Evolutionary conservation across 768 basidiomycete species (phyloP), one percentile per base, ranked within the genome.

Genomic region (Tremella fuciformis): DNA sequence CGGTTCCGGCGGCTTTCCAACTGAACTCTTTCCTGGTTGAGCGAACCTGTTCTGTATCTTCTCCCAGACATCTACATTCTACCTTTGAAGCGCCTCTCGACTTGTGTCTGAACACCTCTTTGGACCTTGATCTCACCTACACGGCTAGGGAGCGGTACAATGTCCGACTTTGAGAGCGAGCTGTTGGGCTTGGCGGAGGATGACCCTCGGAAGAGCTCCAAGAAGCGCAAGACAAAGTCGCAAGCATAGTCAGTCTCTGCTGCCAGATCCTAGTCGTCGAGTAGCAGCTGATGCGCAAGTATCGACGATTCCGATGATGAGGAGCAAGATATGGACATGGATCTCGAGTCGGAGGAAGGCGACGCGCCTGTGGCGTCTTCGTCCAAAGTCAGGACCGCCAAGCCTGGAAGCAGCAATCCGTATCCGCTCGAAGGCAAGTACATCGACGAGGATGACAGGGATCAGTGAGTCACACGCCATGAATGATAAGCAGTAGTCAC

Each of bases 361-460:
- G 60, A 52, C n/a, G 57, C 19, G 2, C 51, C 57, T 29, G 21
- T 50, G 0, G 39, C 64, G 13, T 38, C 64, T 24, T 47, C 34
- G 53, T 34, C 49, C 26, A 62, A 57, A 50, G 34, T 41, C 16
- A 46, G 37, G 26, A 21, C 50, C 9, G 84, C 83, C n/a, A 46
- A 46, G 22, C 42, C 42, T 6, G 42, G 42, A n/a, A 46, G 42
- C 22, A 46, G 80, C 3, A 86, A 89, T 64, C 86, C 85, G 2
- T 98, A 90, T 73, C 93, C 91, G 0, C 79, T 96, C 13, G 94
- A 98, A 68, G 91, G 90, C 50, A 89, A 90, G 76, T 98, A 89
- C 72, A 83, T 83, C 58, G 86, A 96, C 70, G 90, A 91, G 67
- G 82, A 80, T 13, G 94, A 97, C 76, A 83, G 87, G 69, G 82